Conservation (phyloP, 495 filamentous ascomycete species). For the Penicillium flavigenum region DNA sequence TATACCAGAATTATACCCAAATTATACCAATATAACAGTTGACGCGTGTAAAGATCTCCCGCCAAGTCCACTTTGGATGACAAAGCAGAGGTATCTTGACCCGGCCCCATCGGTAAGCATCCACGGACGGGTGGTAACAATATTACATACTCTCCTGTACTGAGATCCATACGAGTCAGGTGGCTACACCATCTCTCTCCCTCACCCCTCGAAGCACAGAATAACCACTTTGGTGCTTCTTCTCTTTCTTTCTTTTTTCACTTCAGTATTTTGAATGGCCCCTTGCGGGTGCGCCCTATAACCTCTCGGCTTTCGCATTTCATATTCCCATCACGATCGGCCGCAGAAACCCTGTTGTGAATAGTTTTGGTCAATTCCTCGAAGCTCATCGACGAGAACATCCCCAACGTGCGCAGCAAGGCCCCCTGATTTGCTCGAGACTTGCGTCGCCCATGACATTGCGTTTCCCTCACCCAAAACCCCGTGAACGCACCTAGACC, state of each 20-base stretch:
- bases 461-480: background rate
- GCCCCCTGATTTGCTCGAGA: background rate
- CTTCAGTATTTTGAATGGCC: conserved; percentile 7
- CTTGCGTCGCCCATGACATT: conserved; percentile 12
- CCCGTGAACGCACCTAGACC: conserved; percentile 9
- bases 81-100: conserved; percentile 3
- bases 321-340: conserved; percentile 1
- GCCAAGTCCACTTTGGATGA: conserved; percentile 4
- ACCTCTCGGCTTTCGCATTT: conserved; percentile 4
- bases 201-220: conserved; percentile 8
- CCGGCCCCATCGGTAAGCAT: conserved; percentile 5
- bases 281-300: conserved; percentile 11
- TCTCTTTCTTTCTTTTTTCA: background rate
- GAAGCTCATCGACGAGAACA: background rate
- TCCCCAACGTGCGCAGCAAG: background rate
- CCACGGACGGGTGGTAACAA: conserved; percentile 3
- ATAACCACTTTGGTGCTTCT: conserved; percentile 6
- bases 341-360: conserved; percentile 6
- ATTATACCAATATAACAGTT: conserved; percentile 1
- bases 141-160: conserved; percentile 6
- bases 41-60: conserved; percentile 11
- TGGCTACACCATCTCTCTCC: conserved; percentile 11
- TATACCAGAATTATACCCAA: background rate
- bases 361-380: background rate
- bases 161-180: conserved; percentile 6